phyloP scores from a whole-genome alignment of 2,329 filamentous ascomycete species.

The Penicillium nordicum region DNA sequence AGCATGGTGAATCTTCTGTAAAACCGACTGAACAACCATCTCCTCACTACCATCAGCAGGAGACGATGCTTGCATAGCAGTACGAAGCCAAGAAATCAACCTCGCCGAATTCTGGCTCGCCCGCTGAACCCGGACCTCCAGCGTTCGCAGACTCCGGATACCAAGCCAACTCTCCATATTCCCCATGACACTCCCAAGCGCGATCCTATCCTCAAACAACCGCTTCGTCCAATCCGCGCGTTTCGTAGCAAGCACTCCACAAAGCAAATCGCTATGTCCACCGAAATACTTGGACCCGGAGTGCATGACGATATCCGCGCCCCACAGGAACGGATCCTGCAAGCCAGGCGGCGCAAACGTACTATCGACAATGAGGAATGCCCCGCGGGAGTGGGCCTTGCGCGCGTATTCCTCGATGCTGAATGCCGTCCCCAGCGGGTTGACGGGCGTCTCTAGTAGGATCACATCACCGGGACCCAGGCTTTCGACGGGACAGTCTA shows the following conservation, averaged over 20 bases:
- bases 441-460: slow-evolving; percentile 86
- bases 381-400: slow-evolving; percentile 61
- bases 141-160: slow-evolving; percentile 73
- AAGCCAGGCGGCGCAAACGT: slow-evolving; percentile 92
- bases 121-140: slow-evolving; percentile 72
- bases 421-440: slow-evolving; percentile 77
- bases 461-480: slow-evolving; percentile 68
- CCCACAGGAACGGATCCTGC: slow-evolving; percentile 74
- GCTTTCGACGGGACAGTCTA: slow-evolving; percentile 63
- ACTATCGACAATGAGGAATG: slow-evolving; percentile 74
- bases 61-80: neutral
- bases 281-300: slow-evolving; percentile 92
- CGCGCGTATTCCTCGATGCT: slow-evolving; percentile 66
- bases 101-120: slow-evolving; percentile 67
- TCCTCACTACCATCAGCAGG: slow-evolving; percentile 14
- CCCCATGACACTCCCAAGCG: slow-evolving; percentile 78
- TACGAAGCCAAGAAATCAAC: slow-evolving; percentile 68
- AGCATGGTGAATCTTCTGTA: slow-evolving; percentile 70
- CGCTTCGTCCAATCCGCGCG: slow-evolving; percentile 54
- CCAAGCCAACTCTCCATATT: slow-evolving; percentile 88
- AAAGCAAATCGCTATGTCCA: slow-evolving; percentile 88
- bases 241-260: slow-evolving; percentile 67
- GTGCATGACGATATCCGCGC: slow-evolving; percentile 87
- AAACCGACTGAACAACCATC: slow-evolving; percentile 50
- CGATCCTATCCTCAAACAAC: slow-evolving; percentile 64